Evolutionary conservation across 306 rosid genomes (phyloP).

Genomic region (Casuarina equisetifolia): DNA sequence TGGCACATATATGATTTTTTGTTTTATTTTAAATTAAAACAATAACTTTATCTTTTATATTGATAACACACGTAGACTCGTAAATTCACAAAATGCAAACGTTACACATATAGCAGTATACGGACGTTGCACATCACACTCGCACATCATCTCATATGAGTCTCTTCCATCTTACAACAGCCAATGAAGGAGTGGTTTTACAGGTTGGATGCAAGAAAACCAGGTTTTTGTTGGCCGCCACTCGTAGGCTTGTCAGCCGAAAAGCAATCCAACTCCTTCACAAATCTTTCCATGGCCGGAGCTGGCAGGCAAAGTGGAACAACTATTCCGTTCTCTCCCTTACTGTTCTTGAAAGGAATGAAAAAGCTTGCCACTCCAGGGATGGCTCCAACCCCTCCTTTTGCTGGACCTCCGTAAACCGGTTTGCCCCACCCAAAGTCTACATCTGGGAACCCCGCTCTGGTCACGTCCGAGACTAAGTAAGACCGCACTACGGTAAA

Average conservation of each 20-base stretch:
- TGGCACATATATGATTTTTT: too few species aligned
- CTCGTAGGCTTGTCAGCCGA: not conserved
- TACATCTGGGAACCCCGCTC: constrained; percentile 46
- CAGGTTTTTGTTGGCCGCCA: not conserved
- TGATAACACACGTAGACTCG: too few species aligned
- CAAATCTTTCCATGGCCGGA: constrained; percentile 46
- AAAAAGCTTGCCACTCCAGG: constrained; percentile 51
- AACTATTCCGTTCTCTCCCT: constrained; percentile 51
- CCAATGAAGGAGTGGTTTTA: not conserved
- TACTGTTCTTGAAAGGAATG: constrained; percentile 27
- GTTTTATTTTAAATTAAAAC: too few species aligned
- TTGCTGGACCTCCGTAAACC: constrained; percentile 55
- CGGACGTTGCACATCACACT: too few species aligned
- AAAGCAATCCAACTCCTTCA: constrained; percentile 23
- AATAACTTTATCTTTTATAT: too few species aligned
- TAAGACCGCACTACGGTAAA: constrained; percentile 44
- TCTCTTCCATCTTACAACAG: constrained; percentile 18
- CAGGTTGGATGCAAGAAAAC: not conserved
- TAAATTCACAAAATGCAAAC: too few species aligned
- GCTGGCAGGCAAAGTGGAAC: constrained; percentile 49
- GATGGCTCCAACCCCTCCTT: constrained; percentile 50
- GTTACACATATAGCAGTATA: too few species aligned
- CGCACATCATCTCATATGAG: too few species aligned
- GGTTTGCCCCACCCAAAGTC: constrained; percentile 70
- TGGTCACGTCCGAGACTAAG: constrained; percentile 52